Base-by-base conservation (phyloP, 1,284 basidiomycete species). In the Agaricales sp. region DNA sequence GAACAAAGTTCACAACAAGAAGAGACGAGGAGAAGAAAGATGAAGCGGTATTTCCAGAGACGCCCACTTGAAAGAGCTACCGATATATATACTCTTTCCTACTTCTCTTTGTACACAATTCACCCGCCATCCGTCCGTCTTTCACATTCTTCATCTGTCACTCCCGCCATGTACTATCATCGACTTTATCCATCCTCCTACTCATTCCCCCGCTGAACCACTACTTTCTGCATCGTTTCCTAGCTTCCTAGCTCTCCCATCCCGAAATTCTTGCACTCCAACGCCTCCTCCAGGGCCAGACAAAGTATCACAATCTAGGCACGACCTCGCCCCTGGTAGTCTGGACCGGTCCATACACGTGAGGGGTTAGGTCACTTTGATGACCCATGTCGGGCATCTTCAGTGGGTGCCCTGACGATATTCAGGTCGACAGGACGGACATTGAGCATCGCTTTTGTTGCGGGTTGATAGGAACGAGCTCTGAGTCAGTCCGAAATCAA, bases 11-110 rank as follows among this genome's bases (percentile, higher is more conserved):
- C 19, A 20, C 39, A 20, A n/a, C 6, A 8, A 20, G 39, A 18
- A 41, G n/a, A 41, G 39, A 18, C 8, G 19, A 41, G 18, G 39
- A 41, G 39, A 41, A 41, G 16, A 41, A 41, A 41, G 39, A 41
- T 41, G 39, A 41, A 41, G 39, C 19, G 39, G 39, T 41, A 4
- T 8, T 6, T 30, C 39, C 8, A 20, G 8, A 41, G 39, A 41
- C 39, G 39, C 39, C 39, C 39, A 41, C 4, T 8, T 41, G 13
- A 20, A 20, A 41, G 16, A 20, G 39, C 19, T 16, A 41, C 18
- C 39, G 18, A 41, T 20, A 20, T 41, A 41, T 41, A 41, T 41
- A 41, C 19, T 16, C 16, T 41, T 16, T 18, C 16, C 39, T 6
- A 18, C 6, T 16, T 30, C 14, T 6, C 26, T 14, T 30, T 14